phyloP scores from a whole-genome alignment of 2,329 filamentous ascomycete species.

The Lojkania enalia region DNA sequence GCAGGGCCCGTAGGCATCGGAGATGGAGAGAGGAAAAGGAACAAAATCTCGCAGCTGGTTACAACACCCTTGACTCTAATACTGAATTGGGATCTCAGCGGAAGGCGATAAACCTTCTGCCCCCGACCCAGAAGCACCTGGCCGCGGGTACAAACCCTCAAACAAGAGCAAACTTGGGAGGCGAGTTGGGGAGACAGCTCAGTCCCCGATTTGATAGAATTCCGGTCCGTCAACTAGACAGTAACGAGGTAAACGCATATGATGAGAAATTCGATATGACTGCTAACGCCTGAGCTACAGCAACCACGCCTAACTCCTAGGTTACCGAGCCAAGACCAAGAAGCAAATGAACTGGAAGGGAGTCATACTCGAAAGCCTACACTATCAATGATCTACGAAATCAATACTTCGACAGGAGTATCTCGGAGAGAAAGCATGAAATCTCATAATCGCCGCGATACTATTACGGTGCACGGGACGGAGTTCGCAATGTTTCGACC shows the following conservation, averaged over 20 bases:
- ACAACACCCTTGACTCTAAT: slow-evolving; percentile 1
- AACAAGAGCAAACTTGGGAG: slow-evolving; percentile 2
- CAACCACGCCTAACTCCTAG: too few relatives aligned
- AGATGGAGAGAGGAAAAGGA: not conserved
- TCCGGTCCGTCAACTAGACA: slow-evolving; percentile 2
- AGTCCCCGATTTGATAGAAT: slow-evolving; percentile 2
- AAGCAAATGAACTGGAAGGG: not conserved
- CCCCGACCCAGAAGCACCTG: not conserved
- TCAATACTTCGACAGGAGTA: not conserved
- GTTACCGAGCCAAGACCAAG: too few relatives aligned
- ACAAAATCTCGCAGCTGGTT: not conserved
- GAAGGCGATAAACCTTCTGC: too few relatives aligned
- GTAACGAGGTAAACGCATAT: slow-evolving; percentile 3
- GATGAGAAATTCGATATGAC: too few relatives aligned
- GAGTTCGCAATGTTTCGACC: too few relatives aligned
- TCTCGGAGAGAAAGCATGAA: too few relatives aligned
- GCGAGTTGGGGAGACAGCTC: not conserved
- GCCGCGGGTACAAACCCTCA: not conserved
- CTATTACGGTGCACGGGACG: too few relatives aligned
- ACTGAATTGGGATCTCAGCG: slow-evolving; percentile 3
- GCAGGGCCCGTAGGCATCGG: not conserved
- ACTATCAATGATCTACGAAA: not conserved
- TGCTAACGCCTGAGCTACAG: too few relatives aligned
- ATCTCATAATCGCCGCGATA: too few relatives aligned
- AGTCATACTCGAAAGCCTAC: not conserved